phyloP scores from a whole-genome alignment of 148 eudicot genomes.

The Rhododendron simsii region DNA sequence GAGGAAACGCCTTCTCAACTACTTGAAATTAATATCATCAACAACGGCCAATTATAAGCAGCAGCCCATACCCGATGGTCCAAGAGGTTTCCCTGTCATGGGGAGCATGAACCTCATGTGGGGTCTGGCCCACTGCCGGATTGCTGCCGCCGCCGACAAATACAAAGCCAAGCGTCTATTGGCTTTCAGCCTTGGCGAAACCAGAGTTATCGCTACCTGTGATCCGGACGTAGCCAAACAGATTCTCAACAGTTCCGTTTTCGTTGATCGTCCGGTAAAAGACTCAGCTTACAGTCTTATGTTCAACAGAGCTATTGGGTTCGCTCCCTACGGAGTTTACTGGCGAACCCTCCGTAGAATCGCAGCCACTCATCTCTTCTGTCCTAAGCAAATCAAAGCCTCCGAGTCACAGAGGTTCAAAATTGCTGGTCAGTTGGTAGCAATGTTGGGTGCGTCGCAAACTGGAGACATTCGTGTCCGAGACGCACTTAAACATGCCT shows the following conservation, averaged over 20 bases:
- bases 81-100: constrained; percentile 53
- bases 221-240: constrained; percentile 64
- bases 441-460: background rate
- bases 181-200: constrained; percentile 72
- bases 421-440: constrained; percentile 45
- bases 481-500: constrained; percentile 45
- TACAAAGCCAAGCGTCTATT: constrained; percentile 46
- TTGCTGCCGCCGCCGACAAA: constrained; percentile 36
- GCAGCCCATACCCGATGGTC: constrained; percentile 54
- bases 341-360: constrained; percentile 71
- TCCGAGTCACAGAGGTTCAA: constrained; percentile 36
- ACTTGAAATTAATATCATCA: background rate
- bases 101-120: constrained; percentile 62
- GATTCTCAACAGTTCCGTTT: constrained; percentile 54
- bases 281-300: constrained; percentile 73
- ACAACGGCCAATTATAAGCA: background rate
- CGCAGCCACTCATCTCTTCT: constrained; percentile 66
- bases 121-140: constrained; percentile 64
- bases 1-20: background rate
- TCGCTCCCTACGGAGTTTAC: constrained; percentile 75
- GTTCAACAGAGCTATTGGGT: constrained; percentile 83
- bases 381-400: constrained; percentile 62
- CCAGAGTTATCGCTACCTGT: constrained; percentile 58
- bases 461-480: constrained; percentile 29
- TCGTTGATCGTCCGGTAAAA: constrained; percentile 69